Percentiles rank a stretch among this genome's conserved stretches.
Conservation (phyloP, 805 yeast genomes). For the Candida anglica region DNA sequence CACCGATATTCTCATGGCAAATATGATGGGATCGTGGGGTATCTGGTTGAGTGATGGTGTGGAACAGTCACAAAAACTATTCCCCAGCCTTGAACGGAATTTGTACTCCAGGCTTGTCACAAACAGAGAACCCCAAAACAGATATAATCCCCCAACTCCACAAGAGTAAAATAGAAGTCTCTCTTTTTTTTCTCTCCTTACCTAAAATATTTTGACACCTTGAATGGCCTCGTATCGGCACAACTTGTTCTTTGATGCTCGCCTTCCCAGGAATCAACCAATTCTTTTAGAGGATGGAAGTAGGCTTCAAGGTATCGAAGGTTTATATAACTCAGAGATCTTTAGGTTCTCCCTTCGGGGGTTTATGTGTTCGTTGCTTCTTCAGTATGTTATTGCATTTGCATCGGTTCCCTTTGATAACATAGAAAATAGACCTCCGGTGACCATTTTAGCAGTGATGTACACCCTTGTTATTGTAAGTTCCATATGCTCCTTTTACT, state of each 20-base stretch:
- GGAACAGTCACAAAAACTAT: constrained; percentile 42
- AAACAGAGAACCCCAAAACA: constrained; percentile 9
- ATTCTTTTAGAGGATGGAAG: constrained; percentile 9
- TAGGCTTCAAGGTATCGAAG: constrained; percentile 8
- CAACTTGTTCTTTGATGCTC: constrained; percentile 14
- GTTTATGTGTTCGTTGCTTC: constrained; percentile 18
- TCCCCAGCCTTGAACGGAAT: constrained; percentile 52
- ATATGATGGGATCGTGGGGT: constrained; percentile 83
- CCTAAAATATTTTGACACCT: constrained; percentile 1
- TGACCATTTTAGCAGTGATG: constrained; percentile 16
- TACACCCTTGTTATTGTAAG: constrained; percentile 20
- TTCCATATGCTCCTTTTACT: too few relatives aligned
- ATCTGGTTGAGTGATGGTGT: constrained; percentile 86
- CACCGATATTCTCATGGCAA: constrained; percentile 93
- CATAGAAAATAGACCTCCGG: constrained; percentile 27
- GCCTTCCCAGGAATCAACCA: constrained; percentile 9
- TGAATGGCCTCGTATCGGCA: constrained; percentile 5
- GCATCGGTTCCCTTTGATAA: constrained; percentile 31
- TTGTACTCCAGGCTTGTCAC: constrained; percentile 20
- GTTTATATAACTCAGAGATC: constrained; percentile 11
- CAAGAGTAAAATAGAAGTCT: too few relatives aligned
- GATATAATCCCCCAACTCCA: constrained; percentile 18
- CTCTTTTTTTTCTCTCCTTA: neutral
- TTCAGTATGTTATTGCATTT: constrained; percentile 26
- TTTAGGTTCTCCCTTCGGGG: constrained; percentile 10